Conservation (phyloP, 805 yeast genomes). For the Candida boleticola region DNA sequence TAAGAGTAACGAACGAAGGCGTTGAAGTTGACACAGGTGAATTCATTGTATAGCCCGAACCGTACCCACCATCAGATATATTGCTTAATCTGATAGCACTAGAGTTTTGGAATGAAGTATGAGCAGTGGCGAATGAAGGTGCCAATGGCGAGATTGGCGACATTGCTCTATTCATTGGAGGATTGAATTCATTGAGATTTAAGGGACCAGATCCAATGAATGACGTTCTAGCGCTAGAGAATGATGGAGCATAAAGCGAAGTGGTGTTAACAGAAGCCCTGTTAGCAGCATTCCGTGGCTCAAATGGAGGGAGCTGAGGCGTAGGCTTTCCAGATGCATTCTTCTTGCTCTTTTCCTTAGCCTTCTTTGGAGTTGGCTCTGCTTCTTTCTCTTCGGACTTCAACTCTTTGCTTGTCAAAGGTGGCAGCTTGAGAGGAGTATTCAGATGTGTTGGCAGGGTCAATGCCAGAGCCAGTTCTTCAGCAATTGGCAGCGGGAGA, state of each 20-base stretch:
- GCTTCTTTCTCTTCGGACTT: too few species aligned
- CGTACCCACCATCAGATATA: background rate
- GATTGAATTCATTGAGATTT: background rate
- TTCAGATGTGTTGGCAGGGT: background rate
- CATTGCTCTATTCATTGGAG: background rate
- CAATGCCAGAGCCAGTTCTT: conserved; percentile 1
- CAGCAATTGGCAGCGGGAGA: conserved; percentile 2
- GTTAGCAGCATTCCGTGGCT: too few species aligned
- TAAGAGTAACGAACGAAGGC: background rate
- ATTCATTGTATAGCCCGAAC: background rate
- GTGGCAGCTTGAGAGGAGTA: background rate
- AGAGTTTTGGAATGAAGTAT: background rate
- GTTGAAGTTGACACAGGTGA: background rate
- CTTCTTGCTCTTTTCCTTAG: background rate
- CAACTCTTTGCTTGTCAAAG: too few species aligned
- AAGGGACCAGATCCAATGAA: background rate
- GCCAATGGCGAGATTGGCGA: background rate
- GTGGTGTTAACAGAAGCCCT: background rate
- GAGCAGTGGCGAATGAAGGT: background rate
- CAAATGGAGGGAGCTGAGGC: background rate
- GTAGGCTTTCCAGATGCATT: too few species aligned
- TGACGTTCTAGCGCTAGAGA: background rate
- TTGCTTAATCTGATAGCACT: background rate
- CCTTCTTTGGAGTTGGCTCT: too few species aligned
- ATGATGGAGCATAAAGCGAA: background rate